These are phyloP conservation scores for Fusarium sarcochroum DNA, from an alignment of 2,329 filamentous ascomycete genomes.

Conservation along the genomic window DNA sequence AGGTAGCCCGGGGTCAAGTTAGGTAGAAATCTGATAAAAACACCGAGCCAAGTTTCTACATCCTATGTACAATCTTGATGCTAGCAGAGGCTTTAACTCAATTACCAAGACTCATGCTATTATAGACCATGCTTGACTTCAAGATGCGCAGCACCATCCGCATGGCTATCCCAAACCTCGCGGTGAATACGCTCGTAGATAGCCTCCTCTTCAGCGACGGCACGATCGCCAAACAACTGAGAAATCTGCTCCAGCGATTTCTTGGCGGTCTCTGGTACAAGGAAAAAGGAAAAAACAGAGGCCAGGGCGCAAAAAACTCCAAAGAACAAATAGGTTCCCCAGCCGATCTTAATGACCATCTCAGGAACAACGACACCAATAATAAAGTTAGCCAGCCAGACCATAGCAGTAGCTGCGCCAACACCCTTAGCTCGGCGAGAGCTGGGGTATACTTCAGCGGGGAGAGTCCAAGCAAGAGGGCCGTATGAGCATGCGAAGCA, in stretches of 20 bases:
- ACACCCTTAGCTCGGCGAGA: constrained; percentile 55
- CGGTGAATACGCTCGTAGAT: constrained; percentile 19
- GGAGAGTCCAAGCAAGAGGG: constrained; percentile 55
- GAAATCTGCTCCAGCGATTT: constrained; percentile 43
- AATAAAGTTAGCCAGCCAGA: constrained; percentile 56
- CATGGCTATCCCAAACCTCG: constrained; percentile 18
- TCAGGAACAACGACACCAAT: constrained; percentile 67
- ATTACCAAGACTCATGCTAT: no score
- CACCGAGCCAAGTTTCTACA: no score
- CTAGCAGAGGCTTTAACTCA: no score
- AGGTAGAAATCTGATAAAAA: no score
- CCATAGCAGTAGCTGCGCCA: constrained; percentile 51
- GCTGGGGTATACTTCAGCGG: constrained; percentile 55
- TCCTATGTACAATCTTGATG: no score
- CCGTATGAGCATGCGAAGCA: constrained; percentile 51
- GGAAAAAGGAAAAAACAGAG: constrained; percentile 54
- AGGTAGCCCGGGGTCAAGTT: no score
- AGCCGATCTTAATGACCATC: constrained; percentile 64
- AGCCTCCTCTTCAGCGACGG: constrained; percentile 28
- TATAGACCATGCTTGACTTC: not conserved
- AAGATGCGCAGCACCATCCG: not conserved
- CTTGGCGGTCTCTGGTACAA: constrained; percentile 38
- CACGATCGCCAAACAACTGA: constrained; percentile 33
- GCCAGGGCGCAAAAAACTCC: constrained; percentile 64
- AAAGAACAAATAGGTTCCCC: constrained; percentile 67